Base-by-base conservation (phyloP, 2,329 filamentous ascomycete species). In the Helotiales sp. region DNA sequence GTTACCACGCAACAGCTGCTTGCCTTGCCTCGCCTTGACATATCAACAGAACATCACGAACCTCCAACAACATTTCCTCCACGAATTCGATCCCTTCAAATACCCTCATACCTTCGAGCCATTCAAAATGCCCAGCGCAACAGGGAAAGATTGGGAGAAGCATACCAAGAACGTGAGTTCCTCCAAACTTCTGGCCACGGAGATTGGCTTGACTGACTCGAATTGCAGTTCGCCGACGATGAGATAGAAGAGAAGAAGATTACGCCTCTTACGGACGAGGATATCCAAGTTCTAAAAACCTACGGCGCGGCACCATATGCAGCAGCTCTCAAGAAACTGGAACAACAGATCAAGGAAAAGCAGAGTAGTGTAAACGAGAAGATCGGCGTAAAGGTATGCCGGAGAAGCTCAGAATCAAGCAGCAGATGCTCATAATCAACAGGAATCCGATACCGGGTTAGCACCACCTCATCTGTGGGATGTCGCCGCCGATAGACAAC, bases 191-290 rank as follows among this genome's bases (percentile, higher is more conserved):
- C 15, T 30, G 40, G 31, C 6, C 9, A 5, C n/a, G 5, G 30
- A 25, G 51, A 15, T n/a, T n/a, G 36, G 3, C 15, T 33, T 36
- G 17, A 31, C 59, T 66, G 54, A 64, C 40, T 44, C 12, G 2
- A 46, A 27, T 38, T n/a, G n/a, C n/a, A 67, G 59, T 99, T 91
- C 73, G 93, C 89, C 72, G 95, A 99, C 72, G 95, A 99, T 70
- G 95, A 98, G 75, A 82, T 93, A 76, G 92, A 96, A 75, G 95
- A 99, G 84, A 99, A 99, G 88, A 99, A 99, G 86, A 99, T 99
- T 73, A 93, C 92, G 60, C 95, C 95, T 66, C 81, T 99, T 63
- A 89, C 93, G 67, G 95, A 98, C 80, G 95, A 98, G 81, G 95
- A 99, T 80, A 99, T 99, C 71, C 93, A 97, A 80, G 95, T 99